Evolutionary conservation across 768 basidiomycete species (phyloP).

Genomic region (Rhizopogon vulgaris): DNA sequence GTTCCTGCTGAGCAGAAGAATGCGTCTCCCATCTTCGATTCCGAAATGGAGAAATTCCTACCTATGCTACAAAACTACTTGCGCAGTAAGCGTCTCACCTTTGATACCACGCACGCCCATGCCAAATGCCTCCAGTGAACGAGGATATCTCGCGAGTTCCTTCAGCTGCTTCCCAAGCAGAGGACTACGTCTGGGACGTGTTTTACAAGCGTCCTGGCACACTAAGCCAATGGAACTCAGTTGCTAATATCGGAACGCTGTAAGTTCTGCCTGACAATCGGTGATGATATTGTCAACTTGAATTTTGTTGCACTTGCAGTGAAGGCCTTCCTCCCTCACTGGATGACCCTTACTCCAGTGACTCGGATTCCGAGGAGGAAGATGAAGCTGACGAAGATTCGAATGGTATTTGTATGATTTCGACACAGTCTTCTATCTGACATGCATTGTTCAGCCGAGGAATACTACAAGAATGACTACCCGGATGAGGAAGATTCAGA

Average conservation of each 20-base stretch:
- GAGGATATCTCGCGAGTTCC: constrained; percentile 13
- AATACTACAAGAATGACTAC: constrained; percentile 82
- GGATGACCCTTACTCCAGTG: constrained; percentile 50
- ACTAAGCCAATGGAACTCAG: constrained; percentile 53
- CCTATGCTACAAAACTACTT: constrained; percentile 75
- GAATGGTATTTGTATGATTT: constrained; percentile 45
- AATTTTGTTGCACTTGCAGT: constrained; percentile 34
- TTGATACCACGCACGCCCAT: not conserved
- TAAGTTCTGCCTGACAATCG: constrained; percentile 26
- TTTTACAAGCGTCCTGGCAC: constrained; percentile 68
- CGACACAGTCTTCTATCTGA: not conserved
- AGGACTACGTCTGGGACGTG: constrained; percentile 81
- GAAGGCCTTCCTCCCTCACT: constrained; percentile 52
- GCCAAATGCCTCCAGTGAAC: constrained; percentile 16
- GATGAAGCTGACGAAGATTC: constrained; percentile 83
- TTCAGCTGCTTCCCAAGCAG: constrained; percentile 9
- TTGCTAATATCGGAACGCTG: constrained; percentile 57
- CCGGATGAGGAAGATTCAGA: constrained; percentile 59
- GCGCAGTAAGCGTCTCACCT: constrained; percentile 37
- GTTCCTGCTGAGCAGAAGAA: constrained; percentile 37
- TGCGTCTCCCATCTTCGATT: constrained; percentile 31
- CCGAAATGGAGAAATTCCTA: constrained; percentile 72
- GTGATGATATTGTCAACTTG: not conserved
- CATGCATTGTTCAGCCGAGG: constrained; percentile 51
- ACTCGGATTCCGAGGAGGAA: constrained; percentile 59